These are phyloP conservation scores for Trifolium dubium DNA, from an alignment of 306 rosid genomes.

Conservation along the genomic window DNA sequence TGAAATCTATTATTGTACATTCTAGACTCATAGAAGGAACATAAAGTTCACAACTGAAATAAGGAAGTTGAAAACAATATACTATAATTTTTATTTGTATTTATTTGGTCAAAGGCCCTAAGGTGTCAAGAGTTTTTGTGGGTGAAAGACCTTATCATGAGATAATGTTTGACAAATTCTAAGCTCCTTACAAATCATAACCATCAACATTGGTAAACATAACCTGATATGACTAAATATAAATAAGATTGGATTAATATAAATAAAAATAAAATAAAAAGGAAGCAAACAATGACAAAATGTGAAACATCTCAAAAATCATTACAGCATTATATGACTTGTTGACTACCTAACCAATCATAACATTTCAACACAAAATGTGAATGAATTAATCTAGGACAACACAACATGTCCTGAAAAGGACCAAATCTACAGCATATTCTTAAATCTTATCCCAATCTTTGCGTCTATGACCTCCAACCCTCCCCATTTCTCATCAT, in stretches of 20 bases:
- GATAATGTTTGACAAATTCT: background rate
- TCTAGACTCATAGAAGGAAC: slow-evolving; percentile 41
- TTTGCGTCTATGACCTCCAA: background rate
- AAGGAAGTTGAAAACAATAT: background rate
- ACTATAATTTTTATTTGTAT: background rate
- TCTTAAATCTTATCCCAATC: slow-evolving; percentile 6
- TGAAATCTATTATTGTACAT: background rate
- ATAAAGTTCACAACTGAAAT: slow-evolving; percentile 17
- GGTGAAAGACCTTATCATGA: background rate
- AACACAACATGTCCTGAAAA: slow-evolving; percentile 13
- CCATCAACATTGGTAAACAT: background rate
- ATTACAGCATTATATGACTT: slow-evolving; percentile 31
- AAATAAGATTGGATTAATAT: slow-evolving; percentile 21
- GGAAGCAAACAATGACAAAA: background rate
- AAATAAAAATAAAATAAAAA: background rate
- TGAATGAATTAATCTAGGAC: slow-evolving; percentile 26
- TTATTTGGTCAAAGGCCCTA: background rate
- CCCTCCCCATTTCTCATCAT: background rate
- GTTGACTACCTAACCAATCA: slow-evolving; percentile 38
- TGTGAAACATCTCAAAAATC: slow-evolving; percentile 37
- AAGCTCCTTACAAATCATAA: background rate
- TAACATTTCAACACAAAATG: slow-evolving; percentile 25
- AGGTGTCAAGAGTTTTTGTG: background rate
- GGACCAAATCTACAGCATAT: slow-evolving; percentile 10
- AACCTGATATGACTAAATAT: slow-evolving; percentile 13